Conservation (phyloP, 768 basidiomycete genomes). For the Leucosporidium scottii region DNA sequence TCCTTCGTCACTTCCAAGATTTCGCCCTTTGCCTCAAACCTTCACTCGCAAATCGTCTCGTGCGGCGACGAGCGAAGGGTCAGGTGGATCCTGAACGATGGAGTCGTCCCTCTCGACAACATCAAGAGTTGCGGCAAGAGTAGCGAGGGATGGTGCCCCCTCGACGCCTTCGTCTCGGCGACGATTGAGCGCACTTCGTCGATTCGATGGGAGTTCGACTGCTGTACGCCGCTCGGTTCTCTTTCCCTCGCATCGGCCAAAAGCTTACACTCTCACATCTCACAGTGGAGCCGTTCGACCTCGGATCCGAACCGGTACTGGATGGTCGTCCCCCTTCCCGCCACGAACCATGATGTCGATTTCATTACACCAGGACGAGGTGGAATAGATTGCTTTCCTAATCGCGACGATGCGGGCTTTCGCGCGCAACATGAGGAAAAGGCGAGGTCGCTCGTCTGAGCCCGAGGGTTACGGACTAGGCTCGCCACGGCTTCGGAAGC, state of each 20-base stretch:
- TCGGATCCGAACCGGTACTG: not conserved
- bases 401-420: too few relatives aligned
- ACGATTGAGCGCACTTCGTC: constrained; percentile 59
- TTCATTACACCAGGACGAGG: too few relatives aligned
- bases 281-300: constrained; percentile 7
- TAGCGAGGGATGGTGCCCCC: constrained; percentile 68
- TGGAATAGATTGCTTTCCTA: too few relatives aligned
- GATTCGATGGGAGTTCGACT: constrained; percentile 70
- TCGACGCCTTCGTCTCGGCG: constrained; percentile 62
- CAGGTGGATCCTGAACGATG: constrained; percentile 81
- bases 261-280: not conserved
- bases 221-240: constrained; percentile 40
- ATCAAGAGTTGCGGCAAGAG: constrained; percentile 66
- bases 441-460: too few relatives aligned
- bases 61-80: constrained; percentile 56
- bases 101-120: constrained; percentile 68
- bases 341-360: too few relatives aligned
- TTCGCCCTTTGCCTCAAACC: constrained; percentile 79
- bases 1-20: constrained; percentile 69
- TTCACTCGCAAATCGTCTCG: constrained; percentile 56
- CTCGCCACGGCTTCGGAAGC: too few relatives aligned
- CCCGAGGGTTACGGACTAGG: too few relatives aligned
- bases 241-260: too few relatives aligned
- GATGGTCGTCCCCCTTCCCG: constrained; percentile 8
- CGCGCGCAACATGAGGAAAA: too few relatives aligned